Evolutionary conservation across 2,329 filamentous ascomycete species (phyloP).

Genomic region (Chaetomiaceae sp.): DNA sequence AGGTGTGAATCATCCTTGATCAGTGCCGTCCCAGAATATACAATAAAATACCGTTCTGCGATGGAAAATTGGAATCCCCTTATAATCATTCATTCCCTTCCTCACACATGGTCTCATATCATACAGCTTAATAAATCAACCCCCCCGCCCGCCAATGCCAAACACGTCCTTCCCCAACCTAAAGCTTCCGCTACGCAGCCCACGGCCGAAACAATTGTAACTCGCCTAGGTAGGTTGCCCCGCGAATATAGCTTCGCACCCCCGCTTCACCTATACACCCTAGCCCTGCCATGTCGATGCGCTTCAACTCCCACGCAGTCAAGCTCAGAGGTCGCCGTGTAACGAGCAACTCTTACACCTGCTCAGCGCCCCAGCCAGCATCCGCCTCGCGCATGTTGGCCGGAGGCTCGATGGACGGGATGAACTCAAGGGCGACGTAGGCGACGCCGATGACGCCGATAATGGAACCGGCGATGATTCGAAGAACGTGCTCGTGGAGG

Average conservation of each 20-base stretch:
- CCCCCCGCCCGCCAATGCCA: background rate
- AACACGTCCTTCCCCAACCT: background rate
- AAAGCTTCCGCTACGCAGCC: background rate
- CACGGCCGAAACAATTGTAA: background rate
- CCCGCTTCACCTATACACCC: background rate
- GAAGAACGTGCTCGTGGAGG: conserved; percentile 61
- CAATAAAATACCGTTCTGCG: no score
- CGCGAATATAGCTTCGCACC: background rate
- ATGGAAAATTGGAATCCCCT: no score
- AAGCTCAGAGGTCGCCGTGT: background rate
- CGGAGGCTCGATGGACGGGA: conserved; percentile 74
- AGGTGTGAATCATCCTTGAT: no score
- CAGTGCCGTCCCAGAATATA: no score
- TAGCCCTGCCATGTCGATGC: background rate
- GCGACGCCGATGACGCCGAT: conserved; percentile 73
- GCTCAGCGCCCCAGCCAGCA: conserved; percentile 71
- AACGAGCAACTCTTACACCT: conserved; percentile 51
- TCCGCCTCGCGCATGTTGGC: conserved; percentile 78
- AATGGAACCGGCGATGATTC: conserved; percentile 71
- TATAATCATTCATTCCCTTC: background rate
- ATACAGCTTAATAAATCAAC: conserved; percentile 4
- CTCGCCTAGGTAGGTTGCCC: background rate
- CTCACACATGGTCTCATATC: background rate
- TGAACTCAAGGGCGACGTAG: conserved; percentile 72
- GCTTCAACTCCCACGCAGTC: background rate